phyloP scores from a whole-genome alignment of 148 eudicot species.

The Heliosperma pusillum region DNA sequence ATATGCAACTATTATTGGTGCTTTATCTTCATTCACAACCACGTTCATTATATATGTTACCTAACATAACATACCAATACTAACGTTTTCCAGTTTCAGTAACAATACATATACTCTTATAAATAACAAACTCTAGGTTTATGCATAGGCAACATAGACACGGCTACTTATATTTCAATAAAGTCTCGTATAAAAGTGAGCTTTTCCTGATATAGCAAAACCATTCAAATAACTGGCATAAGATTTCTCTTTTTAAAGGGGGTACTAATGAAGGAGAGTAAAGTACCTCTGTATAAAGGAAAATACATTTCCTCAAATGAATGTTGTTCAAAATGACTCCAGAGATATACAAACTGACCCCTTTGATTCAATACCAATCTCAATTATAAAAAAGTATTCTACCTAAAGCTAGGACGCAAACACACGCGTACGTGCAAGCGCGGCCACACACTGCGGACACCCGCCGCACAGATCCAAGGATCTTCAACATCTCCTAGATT shows the following conservation, averaged over 20 bases:
- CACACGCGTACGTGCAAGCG: no score
- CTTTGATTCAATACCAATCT: no score
- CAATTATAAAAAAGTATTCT: background rate
- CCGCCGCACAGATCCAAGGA: background rate
- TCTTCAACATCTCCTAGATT: background rate
- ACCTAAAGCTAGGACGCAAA: background rate
- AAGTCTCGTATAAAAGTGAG: background rate
- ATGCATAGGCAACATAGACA: background rate
- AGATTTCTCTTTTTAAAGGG: background rate
- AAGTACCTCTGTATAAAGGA: background rate
- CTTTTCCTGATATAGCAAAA: background rate
- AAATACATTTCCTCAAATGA: no score
- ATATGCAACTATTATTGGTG: background rate
- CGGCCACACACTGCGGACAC: no score
- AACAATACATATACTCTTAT: background rate
- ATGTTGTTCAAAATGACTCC: background rate
- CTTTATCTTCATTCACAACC: background rate
- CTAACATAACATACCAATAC: background rate
- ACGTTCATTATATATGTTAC: background rate
- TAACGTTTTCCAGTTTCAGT: background rate
- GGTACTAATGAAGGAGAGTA: background rate
- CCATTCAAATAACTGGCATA: background rate
- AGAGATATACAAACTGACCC: background rate
- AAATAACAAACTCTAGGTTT: background rate
- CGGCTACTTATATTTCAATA: background rate